Base-by-base conservation (phyloP, 805 yeast species). In the Torulaspora franciscae region DNA sequence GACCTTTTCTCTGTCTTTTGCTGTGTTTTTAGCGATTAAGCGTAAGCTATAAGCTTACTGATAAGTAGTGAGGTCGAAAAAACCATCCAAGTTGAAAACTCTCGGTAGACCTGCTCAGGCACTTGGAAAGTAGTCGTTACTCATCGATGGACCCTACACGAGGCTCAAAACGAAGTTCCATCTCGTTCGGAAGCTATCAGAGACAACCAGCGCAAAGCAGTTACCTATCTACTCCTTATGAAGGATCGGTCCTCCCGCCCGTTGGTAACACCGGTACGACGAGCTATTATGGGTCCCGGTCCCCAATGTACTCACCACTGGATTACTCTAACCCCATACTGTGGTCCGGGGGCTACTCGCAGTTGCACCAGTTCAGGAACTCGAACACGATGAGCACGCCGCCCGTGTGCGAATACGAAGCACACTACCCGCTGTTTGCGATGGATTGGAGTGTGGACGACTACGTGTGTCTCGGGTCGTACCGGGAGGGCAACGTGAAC, bases 401-500 rank as follows among this genome's bases (percentile, higher is more conserved):
- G 11, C 32, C 50, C 6, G 52, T 54, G 1, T 64, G 68, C 45
- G 58, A 59, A 37, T 64, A 54, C 47, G 58, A 59, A 37, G 49
- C 62, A 3, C 46, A 50, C 34, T 55, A 52, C 23, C 67, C 66
- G 3, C 47, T 64, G 13, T 64, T 53, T 45, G 67, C 58, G 7
- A 35, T 63, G 22, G 66, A 62, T 43, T 64, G 68, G 68, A 59
- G 62, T 40, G 44, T 40, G 22, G 64, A 62, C 30, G 67, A 64
- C 46, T 51, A 55, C 17, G 61, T 63, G 8, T 55, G 62, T 15
- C 37, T 64, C 19, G 64, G 68, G 9, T 76, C 95, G 0, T 87
- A 80, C 60, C 76, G 85, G 47, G 97, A 90, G 62, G 95, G 87
- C 40, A 69, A 79, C 23, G 69, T 73, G 32, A 90, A 90, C 65